A percentile compares a stretch with the other conserved stretches of the same genome.
These are phyloP conservation scores for Glycine soja DNA, from an alignment of 306 rosid species.

Conservation along the genomic window DNA sequence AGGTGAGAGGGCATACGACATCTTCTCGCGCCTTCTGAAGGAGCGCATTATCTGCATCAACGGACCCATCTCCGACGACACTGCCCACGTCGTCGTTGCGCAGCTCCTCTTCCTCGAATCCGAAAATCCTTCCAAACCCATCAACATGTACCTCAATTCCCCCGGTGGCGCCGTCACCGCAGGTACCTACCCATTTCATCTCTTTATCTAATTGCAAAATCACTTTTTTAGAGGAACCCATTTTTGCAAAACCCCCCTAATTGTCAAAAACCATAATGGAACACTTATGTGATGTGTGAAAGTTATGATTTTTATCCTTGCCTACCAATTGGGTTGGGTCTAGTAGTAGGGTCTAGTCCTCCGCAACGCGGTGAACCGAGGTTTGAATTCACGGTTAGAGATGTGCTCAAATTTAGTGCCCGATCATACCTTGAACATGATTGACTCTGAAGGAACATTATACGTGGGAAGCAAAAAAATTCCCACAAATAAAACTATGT, in stretches of 20 bases:
- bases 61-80: slow-evolving; percentile 90
- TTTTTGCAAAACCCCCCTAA: background rate
- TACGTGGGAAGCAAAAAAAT: too few relatives aligned
- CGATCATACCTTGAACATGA: too few relatives aligned
- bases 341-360: too few relatives aligned
- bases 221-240: background rate
- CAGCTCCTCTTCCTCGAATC: slow-evolving; percentile 97
- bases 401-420: too few relatives aligned
- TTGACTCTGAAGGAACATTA: too few relatives aligned
- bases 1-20: slow-evolving; percentile 96
- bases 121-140: slow-evolving; percentile 94
- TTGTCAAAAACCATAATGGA: background rate
- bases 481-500: background rate
- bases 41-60: slow-evolving; percentile 98
- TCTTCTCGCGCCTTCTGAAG: slow-evolving; percentile 96
- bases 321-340: too few relatives aligned
- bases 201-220: background rate
- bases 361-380: too few relatives aligned
- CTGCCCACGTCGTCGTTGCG: slow-evolving; percentile 96
- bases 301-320: too few relatives aligned
- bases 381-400: too few relatives aligned
- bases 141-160: slow-evolving; percentile 88
- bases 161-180: slow-evolving; percentile 99
- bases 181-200: slow-evolving; percentile 47
- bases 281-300: background rate